A percentile compares a stretch with the other conserved stretches of the same genome.
These are phyloP conservation scores for Pseudogymnoascus verrucosus DNA, from an alignment of 2,329 filamentous ascomycete species.

Conservation along the genomic window DNA sequence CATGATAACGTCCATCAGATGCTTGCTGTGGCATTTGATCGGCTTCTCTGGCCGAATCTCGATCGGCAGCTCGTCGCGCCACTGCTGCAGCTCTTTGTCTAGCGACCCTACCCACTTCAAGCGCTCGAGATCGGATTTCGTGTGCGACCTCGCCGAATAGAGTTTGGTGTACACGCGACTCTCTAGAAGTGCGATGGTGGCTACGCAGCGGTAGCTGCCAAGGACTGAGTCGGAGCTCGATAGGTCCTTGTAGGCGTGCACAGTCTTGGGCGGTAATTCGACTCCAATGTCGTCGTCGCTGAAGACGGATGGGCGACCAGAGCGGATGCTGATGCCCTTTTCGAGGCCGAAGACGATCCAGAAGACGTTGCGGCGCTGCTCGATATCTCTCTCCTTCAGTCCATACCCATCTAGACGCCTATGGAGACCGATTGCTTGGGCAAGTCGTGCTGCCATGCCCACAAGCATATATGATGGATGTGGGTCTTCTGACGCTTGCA, in stretches of 20 bases:
- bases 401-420: conserved; percentile 16
- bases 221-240: background rate
- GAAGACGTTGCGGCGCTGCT: conserved; percentile 21
- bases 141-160: conserved; percentile 21
- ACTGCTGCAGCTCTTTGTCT: conserved; percentile 20
- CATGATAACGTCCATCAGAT: conserved; percentile 17
- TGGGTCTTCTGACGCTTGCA: conserved; percentile 14
- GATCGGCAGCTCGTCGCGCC: conserved; percentile 19
- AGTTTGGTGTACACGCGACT: conserved; percentile 20
- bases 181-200: conserved; percentile 18
- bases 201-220: conserved; percentile 7
- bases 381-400: conserved; percentile 14
- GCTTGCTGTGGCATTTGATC: conserved; percentile 15
- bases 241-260: conserved; percentile 14
- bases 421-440: conserved; percentile 21
- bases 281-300: conserved; percentile 23
- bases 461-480: conserved; percentile 18
- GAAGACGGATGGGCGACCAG: conserved; percentile 21
- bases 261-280: conserved; percentile 17
- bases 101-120: conserved; percentile 18
- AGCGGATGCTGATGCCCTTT: conserved; percentile 14
- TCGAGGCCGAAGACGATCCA: conserved; percentile 21
- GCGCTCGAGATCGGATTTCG: conserved; percentile 18
- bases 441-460: conserved; percentile 14
- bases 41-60: conserved; percentile 21